Evolutionary conservation across 192 early-diverging fungal genomes (phyloP).

Genomic region (Coemansia sp.): DNA sequence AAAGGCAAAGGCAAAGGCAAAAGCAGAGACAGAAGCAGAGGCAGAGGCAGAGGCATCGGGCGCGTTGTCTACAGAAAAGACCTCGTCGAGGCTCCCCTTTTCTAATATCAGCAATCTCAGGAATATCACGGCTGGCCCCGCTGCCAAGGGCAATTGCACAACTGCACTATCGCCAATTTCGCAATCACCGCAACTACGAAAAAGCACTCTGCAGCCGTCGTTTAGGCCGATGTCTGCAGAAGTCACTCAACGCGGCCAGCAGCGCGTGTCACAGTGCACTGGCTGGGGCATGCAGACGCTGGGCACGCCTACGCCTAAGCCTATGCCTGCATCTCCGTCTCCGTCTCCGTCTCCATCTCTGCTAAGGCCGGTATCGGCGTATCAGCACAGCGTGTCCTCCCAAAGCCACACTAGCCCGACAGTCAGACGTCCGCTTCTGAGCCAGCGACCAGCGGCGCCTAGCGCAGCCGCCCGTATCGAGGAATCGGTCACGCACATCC

Average conservation of each 20-base stretch:
- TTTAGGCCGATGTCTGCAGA: neutral
- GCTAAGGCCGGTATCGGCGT: conserved; percentile 20
- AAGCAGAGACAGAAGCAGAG: too few relatives aligned
- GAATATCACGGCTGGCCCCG: neutral
- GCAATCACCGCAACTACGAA: neutral
- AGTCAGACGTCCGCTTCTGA: conserved; percentile 13
- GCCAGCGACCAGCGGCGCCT: conserved; percentile 19
- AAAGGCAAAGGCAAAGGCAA: too few relatives aligned
- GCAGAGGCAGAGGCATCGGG: neutral
- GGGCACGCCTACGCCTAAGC: too few relatives aligned
- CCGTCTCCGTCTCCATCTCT: conserved; percentile 10
- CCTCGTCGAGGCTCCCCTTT: neutral
- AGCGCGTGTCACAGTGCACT: neutral
- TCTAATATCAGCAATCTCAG: neutral
- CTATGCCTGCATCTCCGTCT: too few relatives aligned
- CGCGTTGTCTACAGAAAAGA: neutral
- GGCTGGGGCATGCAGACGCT: neutral
- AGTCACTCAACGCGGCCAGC: neutral
- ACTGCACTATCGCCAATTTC: conserved; percentile 1
- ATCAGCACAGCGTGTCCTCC: conserved; percentile 6
- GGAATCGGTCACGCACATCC: neutral
- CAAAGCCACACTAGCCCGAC: conserved; percentile 9
- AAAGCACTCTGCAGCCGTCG: neutral
- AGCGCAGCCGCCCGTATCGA: neutral
- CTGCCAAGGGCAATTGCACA: neutral